A percentile compares a stretch with the other conserved stretches of the same genome.
phyloP scores from a whole-genome alignment of 2,329 filamentous ascomycete genomes.

The Aspergillus ochraceus region DNA sequence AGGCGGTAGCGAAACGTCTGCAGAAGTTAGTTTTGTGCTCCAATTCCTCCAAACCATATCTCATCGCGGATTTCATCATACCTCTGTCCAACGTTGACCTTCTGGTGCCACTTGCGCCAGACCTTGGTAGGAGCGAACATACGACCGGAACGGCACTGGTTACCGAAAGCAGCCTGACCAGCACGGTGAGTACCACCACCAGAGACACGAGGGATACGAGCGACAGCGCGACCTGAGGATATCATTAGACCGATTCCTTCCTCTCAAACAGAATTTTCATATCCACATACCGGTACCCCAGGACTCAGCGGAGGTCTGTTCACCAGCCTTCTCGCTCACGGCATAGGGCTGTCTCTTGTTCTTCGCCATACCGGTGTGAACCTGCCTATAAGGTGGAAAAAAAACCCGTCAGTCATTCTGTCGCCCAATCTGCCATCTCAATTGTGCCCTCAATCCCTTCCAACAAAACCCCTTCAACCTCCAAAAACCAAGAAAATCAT shows the following conservation, averaged over 20 bases:
- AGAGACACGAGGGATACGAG: slow-evolving; percentile 99
- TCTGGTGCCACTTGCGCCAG: slow-evolving; percentile 99
- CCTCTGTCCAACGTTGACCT: slow-evolving; percentile 99
- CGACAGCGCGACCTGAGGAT: slow-evolving; percentile 84
- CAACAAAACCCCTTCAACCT: neutral
- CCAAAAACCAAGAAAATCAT: neutral
- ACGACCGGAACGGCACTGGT: slow-evolving; percentile 99
- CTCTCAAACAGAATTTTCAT: slow-evolving; percentile 6
- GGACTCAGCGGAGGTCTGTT: slow-evolving; percentile 99
- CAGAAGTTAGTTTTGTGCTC: slow-evolving; percentile 11
- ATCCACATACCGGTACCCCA: slow-evolving; percentile 91
- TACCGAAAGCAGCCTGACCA: slow-evolving; percentile 99
- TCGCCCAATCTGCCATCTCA: slow-evolving; percentile 8
- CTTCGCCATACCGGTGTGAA: slow-evolving; percentile 99
- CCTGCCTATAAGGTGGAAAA: slow-evolving; percentile 49
- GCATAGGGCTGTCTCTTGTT: slow-evolving; percentile 99
- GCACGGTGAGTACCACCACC: slow-evolving; percentile 99
- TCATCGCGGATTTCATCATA: slow-evolving; percentile 46
- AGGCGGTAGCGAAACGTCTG: slow-evolving; percentile 95
- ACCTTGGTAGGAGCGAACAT: slow-evolving; percentile 99
- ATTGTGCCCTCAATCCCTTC: slow-evolving; percentile 10
- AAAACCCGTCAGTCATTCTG: slow-evolving; percentile 34
- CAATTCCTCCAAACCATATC: neutral
- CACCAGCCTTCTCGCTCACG: slow-evolving; percentile 99
- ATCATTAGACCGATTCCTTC: slow-evolving; percentile 7